These are phyloP conservation scores for Xylaria flabelliformis DNA, from an alignment of 495 filamentous ascomycete species.

Conservation along the genomic window DNA sequence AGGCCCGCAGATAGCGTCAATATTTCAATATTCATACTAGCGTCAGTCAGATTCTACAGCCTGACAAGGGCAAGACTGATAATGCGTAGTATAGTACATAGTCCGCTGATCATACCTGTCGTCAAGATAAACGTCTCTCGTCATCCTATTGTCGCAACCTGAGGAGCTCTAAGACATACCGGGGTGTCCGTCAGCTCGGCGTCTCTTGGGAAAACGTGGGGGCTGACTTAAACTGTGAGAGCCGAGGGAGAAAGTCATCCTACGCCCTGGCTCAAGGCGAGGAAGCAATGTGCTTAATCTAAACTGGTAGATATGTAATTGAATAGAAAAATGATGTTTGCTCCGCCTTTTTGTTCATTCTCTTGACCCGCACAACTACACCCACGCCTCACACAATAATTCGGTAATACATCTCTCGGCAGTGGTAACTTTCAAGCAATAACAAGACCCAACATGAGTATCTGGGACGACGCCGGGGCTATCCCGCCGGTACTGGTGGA, in stretches of 20 bases:
- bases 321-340: constrained; percentile 3
- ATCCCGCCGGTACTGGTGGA: constrained; percentile 26
- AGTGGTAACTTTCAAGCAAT: neutral
- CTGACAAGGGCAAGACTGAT: constrained; percentile 15
- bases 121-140: neutral
- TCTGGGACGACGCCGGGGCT: constrained; percentile 32
- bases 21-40: constrained; percentile 1
- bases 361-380: neutral
- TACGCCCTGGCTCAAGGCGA: neutral
- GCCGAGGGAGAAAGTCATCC: neutral
- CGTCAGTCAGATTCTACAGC: neutral
- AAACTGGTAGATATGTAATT: neutral
- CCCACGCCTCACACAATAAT: neutral
- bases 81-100: neutral
- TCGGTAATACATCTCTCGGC: neutral
- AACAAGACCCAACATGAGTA: constrained; percentile 19
- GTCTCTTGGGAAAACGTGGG: neutral
- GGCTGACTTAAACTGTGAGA: neutral
- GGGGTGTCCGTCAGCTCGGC: constrained; percentile 1
- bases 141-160: neutral
- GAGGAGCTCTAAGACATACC: neutral
- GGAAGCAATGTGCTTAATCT: neutral
- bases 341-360: neutral
- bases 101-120: neutral
- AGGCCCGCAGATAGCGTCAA: constrained; percentile 5